Conservation (phyloP, 2,329 filamentous ascomycete genomes). For the Aspergillus tanneri region DNA sequence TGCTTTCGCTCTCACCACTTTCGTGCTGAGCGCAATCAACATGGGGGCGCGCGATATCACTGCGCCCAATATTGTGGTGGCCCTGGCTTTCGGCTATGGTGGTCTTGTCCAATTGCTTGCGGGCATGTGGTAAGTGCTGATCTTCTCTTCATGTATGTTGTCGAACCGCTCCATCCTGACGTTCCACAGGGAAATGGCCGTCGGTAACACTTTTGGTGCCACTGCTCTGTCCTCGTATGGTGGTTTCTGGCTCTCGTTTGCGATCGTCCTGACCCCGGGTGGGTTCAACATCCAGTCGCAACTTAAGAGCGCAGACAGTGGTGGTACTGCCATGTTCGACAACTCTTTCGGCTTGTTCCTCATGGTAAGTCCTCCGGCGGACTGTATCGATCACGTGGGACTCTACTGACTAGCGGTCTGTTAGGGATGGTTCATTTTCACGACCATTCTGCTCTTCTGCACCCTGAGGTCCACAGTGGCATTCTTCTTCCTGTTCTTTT, state of each 20-base stretch:
- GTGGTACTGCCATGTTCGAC: conserved; percentile 46
- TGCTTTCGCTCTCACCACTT: conserved; percentile 80
- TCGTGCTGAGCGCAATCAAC: conserved; percentile 74
- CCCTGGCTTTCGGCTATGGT: conserved; percentile 71
- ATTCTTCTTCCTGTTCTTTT: conserved; percentile 76
- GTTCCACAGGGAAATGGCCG: conserved; percentile 71
- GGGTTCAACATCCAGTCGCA: conserved; percentile 59
- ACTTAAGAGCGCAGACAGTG: conserved; percentile 32
- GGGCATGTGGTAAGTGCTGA: conserved; percentile 72
- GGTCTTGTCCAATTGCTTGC: conserved; percentile 75
- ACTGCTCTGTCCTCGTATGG: conserved; percentile 79
- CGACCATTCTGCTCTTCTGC: conserved; percentile 68
- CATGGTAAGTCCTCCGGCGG: conserved; percentile 46
- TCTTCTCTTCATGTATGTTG: background rate
- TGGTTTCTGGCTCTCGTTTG: conserved; percentile 79
- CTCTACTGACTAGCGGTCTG: conserved; percentile 10
- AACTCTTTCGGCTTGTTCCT: conserved; percentile 73
- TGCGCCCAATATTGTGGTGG: conserved; percentile 65
- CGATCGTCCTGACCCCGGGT: conserved; percentile 67
- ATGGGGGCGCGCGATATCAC: conserved; percentile 61
- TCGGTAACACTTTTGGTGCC: conserved; percentile 84
- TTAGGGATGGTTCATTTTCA: conserved; percentile 80
- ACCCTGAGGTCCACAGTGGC: conserved; percentile 75
- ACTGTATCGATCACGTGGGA: background rate
- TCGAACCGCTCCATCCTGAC: conserved; percentile 6